Evolutionary conservation across 345 rosid genomes (phyloP), one percentile per base, ranked within the genome.

Genomic region (Bretschneidera sinensis): DNA sequence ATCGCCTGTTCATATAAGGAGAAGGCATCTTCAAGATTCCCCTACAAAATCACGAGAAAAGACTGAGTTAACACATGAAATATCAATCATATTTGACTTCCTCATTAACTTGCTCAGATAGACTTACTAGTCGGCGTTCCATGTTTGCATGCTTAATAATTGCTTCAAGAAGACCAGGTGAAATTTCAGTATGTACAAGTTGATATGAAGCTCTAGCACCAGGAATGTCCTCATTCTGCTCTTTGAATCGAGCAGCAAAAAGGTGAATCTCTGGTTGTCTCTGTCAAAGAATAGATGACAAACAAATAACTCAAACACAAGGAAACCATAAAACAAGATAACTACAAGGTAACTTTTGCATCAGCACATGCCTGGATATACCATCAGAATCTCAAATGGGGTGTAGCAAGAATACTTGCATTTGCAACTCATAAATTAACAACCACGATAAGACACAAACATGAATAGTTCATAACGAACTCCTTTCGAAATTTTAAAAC

Each of bases 101-200:
- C 59, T 54, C 16, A 76, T 22, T 18, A 57, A 64, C 60, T 48
- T 39, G 60, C 51, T 43, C 43, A 45, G 35, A 57, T 21, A 71
- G n/a, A 47, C 87, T 63, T 81, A 91, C 98, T 79, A 78, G 77
- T 49, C 98, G 80, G 19, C 20, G 68, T 73, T 95, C 99, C 99
- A 95, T 91, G 77, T 91, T 85, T 5, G 97, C 98, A 73, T 95
- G 99, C 76, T 88, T 91, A 22, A 81, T 78, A 72, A 95, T 84
- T 43, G 98, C 99, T 80, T 95, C 99, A 62, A 95, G 72, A 62
- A 95, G 87, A 56, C 96, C 99, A 18, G 99, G 99, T 31, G 99
- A 73, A 63, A 83, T 82, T 80, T 95, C 96, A 63, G 83, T 31
- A 65, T 95, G 98, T 53, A 95, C 75, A 61, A 84, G 85, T 70